These are phyloP conservation scores for Trifolium subterraneum DNA, from an alignment of 306 rosid species.

Conservation along the genomic window DNA sequence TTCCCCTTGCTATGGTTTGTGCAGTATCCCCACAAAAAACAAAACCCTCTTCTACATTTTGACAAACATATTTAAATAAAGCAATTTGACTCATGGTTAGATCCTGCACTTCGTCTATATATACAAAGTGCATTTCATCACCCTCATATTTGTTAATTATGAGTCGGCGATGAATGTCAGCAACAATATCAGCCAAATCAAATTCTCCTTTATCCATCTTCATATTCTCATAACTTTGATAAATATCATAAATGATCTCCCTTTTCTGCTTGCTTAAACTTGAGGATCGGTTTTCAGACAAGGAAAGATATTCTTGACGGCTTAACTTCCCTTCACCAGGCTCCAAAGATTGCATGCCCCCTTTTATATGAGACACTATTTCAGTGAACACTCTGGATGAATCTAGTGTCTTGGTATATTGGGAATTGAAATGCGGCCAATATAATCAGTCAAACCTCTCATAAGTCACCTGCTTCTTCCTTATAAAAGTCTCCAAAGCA, in stretches of 20 bases:
- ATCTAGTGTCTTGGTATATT: constrained; percentile 62
- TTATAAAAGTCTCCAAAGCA: constrained; percentile 55
- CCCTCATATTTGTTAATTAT: constrained; percentile 51
- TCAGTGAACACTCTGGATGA: constrained; percentile 67
- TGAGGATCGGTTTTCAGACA: constrained; percentile 57
- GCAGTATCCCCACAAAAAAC: constrained; percentile 87
- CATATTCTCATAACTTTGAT: constrained; percentile 63
- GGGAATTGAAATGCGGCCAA: constrained; percentile 73
- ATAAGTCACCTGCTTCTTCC: constrained; percentile 69
- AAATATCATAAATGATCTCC: constrained; percentile 60
- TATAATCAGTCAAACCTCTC: constrained; percentile 65
- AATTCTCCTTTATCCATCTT: constrained; percentile 69
- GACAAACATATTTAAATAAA: constrained; percentile 67
- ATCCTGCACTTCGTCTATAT: constrained; percentile 88
- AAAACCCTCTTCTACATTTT: constrained; percentile 78
- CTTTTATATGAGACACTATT: constrained; percentile 78
- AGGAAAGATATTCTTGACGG: constrained; percentile 50
- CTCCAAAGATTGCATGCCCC: constrained; percentile 53
- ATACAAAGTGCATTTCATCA: constrained; percentile 63
- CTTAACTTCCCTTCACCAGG: constrained; percentile 52
- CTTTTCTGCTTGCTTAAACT: constrained; percentile 53
- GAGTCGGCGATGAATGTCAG: constrained; percentile 61
- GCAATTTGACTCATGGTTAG: constrained; percentile 80
- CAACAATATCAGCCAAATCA: constrained; percentile 79
- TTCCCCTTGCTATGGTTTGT: constrained; percentile 82